Evolutionary conservation across 345 rosid species (phyloP), one percentile per base, ranked within the genome.

Genomic region (Boechera divaricarpa): DNA sequence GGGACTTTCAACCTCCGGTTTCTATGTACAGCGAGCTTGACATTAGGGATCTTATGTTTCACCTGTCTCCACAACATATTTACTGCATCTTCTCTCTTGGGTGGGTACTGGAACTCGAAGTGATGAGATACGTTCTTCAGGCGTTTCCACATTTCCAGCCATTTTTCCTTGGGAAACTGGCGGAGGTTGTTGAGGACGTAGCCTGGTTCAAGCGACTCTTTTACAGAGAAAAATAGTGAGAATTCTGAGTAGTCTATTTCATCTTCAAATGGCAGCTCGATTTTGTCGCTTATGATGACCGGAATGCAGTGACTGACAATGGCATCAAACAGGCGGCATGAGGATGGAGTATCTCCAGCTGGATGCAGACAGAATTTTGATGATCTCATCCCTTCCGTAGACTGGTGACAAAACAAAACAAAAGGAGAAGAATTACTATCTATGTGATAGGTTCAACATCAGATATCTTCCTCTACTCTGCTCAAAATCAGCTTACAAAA

Each of bases 291-390:
- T 76, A 91, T 85, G 57, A 94, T 87, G 56, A 91, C 93, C 0
- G 98, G 97, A 53, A 91, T 81, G 77, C 98, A 91, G 81, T 90
- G 96, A 81, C 96, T 91, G 70, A 86, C 93, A 57, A 91, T 88
- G 29, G 97, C 98, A 51, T 91, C 97, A 44, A 91, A 94, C 29
- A 91, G 76, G 18, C 97, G 89, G 81, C 94, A 90, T 39, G 98
- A 92, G 41, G 98, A 90, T 58, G 98, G 98, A 12, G 98, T 90
- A 59, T 94, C 98, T 59, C 98, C 97, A 4, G 92, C 97, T 44
- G 94, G 96, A 84, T 90, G 85, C 42, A 94, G 85, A 70, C 98
- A 94, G 81, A 91, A 92, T 70, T 90, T 94, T 4, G 98, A 94
- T 26, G 83, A 80, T 26, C 97, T 91, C 98, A 90, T 94, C 59